These are phyloP conservation scores for Colletotrichum coccodes DNA, from an alignment of 2,329 filamentous ascomycete species.

Conservation along the genomic window DNA sequence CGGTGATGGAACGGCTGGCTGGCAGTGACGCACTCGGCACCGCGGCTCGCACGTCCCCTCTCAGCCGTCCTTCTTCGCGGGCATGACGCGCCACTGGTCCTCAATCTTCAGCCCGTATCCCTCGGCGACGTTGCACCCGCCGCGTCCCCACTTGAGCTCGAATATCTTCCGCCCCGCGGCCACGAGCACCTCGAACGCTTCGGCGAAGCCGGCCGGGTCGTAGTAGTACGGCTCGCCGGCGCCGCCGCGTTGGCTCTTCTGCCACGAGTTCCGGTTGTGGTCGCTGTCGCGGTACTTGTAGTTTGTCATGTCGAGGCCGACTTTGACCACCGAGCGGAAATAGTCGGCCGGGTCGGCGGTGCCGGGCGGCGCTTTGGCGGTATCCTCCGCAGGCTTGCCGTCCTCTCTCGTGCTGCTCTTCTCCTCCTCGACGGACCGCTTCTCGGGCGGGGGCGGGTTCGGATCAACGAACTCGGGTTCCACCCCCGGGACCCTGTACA, in stretches of 20 bases:
- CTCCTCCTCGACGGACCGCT: background rate
- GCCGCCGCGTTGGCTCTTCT: conserved; percentile 60
- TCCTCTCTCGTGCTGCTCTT: background rate
- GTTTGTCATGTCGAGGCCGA: conserved; percentile 47
- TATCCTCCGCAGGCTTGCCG: background rate
- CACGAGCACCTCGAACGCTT: conserved; percentile 54
- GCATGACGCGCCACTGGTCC: conserved; percentile 58
- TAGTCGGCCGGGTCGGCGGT: background rate
- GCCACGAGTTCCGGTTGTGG: conserved; percentile 62
- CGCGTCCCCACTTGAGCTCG: conserved; percentile 57
- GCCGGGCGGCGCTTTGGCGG: conserved; percentile 16
- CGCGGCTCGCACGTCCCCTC: background rate
- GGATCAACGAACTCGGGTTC: conserved; percentile 49
- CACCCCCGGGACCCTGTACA: conserved; percentile 55
- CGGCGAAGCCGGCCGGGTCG: conserved; percentile 54
- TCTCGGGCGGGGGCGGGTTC: conserved; percentile 42
- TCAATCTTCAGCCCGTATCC: conserved; percentile 47
- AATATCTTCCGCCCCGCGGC: conserved; percentile 55
- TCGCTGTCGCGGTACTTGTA: conserved; percentile 51
- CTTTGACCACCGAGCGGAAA: conserved; percentile 39
- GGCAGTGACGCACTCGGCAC: background rate
- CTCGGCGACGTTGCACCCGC: conserved; percentile 52
- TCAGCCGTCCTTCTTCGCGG: conserved; percentile 39
- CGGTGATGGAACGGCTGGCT: background rate
- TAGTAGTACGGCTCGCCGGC: conserved; percentile 64